Base-by-base conservation (phyloP, 2,329 filamentous ascomycete genomes). In the Fonsecaea erecta region DNA sequence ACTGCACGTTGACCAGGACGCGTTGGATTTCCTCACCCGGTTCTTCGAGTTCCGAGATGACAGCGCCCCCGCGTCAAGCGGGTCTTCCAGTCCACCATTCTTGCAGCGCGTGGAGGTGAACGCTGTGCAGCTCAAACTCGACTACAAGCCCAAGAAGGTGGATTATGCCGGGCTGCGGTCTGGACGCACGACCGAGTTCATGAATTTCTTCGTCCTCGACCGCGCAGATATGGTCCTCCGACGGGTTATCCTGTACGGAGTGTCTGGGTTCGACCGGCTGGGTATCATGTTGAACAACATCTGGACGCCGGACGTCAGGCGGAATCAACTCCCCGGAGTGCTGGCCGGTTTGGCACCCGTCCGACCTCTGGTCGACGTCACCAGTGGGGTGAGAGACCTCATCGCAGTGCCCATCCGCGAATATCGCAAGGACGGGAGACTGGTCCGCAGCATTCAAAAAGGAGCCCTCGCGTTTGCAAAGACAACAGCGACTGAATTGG, bases 41-140 rank as follows among this genome's bases (percentile, higher is more conserved):
- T 99, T 99, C 81, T 99, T 99, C 73, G 93, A 96, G 73, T 99
- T 99, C 83, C 96, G 97, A 74, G 93, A 97, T 71, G 90, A 93
- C 46, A 80, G 80, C 1, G 74, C 73, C 0, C 73, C 76, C 14
- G 80, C 80, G 1, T 83, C 87, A 32, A 78, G 81, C 2, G 85
- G 87, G 0, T 84, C 87, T 1, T 88, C 88, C 52, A 93, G 96
- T 61, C 80, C 90, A 6, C 91, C 92, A 0, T 99, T 97, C 77
- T 82, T 99, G 1, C 94, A 98, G 75, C 86, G 95, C 60, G 89
- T 92, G 1, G 95, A 98, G 78, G 84, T 99, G 53, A 90, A 92
- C 69, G 87, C 91, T 3, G 86, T 99, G 26, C 88, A 88, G 1
- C 85, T 99, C 62, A 93, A 90, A 73, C 86, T 96, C 2, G 95